phyloP scores from a whole-genome alignment of 163 green algal species.

The Prototheca wickerhamii region DNA sequence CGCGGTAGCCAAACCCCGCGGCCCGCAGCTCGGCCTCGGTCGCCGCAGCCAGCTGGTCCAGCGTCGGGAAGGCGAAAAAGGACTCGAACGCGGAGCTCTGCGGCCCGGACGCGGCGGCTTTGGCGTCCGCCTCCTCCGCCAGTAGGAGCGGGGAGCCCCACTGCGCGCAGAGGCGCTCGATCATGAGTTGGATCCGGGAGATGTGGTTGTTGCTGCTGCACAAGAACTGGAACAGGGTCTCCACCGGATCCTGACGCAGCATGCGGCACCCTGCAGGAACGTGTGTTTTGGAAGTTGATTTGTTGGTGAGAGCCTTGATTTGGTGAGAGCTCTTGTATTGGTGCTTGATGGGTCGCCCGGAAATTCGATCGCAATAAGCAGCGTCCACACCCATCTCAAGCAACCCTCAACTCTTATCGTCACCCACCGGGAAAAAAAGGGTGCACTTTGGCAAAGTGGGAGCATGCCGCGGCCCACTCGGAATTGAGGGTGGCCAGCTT shows the following conservation, averaged over 20 bases:
- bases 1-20: slow-evolving; percentile 78
- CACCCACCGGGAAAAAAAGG: slow-evolving; percentile 47
- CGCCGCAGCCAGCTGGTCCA: slow-evolving; percentile 66
- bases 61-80: slow-evolving; percentile 74
- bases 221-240: slow-evolving; percentile 92
- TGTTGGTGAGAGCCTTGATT: neutral
- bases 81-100: no score
- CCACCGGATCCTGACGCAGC: slow-evolving; percentile 82
- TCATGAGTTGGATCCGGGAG: slow-evolving; percentile 84
- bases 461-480: slow-evolving; percentile 44
- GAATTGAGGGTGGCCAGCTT: slow-evolving; percentile 34
- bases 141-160: slow-evolving; percentile 58
- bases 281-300: neutral
- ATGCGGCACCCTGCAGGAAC: slow-evolving; percentile 54
- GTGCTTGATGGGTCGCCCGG: no score
- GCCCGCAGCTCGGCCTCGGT: slow-evolving; percentile 71
- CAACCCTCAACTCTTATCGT: neutral
- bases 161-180: slow-evolving; percentile 67
- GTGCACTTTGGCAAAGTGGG: slow-evolving; percentile 43
- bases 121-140: neutral
- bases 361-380: neutral
- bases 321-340: neutral
- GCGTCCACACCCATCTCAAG: neutral
- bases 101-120: no score
- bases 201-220: slow-evolving; percentile 98